Evolutionary conservation across 2,329 filamentous ascomycete genomes (phyloP).

Genomic region (Colletotrichum orbiculare): DNA sequence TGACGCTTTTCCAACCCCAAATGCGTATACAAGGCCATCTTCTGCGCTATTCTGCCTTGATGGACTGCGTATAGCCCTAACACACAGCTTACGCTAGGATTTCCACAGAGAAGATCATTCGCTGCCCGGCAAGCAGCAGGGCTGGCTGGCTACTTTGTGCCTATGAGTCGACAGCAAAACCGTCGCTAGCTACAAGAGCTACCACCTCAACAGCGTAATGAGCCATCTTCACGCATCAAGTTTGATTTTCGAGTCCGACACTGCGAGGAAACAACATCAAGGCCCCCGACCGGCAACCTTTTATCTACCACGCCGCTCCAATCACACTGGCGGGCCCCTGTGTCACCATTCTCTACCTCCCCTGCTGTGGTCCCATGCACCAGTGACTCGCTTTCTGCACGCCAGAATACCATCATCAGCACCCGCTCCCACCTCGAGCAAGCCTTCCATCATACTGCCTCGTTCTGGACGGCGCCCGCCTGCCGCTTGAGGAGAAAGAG

Average conservation of each 20-base stretch:
- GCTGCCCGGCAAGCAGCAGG: too few species aligned
- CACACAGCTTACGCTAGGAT: too few species aligned
- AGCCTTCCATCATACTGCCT: slow-evolving; percentile 9
- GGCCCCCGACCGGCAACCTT: background rate
- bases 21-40: slow-evolving; percentile 4
- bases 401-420: slow-evolving; percentile 29
- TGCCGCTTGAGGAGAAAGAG: background rate
- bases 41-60: too few species aligned
- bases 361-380: slow-evolving; percentile 33
- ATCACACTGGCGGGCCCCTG: slow-evolving; percentile 8
- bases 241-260: background rate
- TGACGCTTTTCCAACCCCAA: too few species aligned
- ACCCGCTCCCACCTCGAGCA: slow-evolving; percentile 13
- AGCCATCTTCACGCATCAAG: background rate
- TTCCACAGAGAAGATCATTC: too few species aligned
- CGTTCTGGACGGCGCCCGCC: slow-evolving; percentile 3
- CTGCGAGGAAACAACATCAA: background rate
- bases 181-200: background rate
- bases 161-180: too few species aligned
- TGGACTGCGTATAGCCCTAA: too few species aligned
- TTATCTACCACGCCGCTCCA: slow-evolving; percentile 12
- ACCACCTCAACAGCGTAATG: background rate
- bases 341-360: slow-evolving; percentile 23
- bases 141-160: too few species aligned
- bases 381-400: slow-evolving; percentile 30